Percentiles rank a stretch among this genome's conserved stretches.
phyloP scores from a whole-genome alignment of 305 asterid genomes.

The Salvia sclarea region DNA sequence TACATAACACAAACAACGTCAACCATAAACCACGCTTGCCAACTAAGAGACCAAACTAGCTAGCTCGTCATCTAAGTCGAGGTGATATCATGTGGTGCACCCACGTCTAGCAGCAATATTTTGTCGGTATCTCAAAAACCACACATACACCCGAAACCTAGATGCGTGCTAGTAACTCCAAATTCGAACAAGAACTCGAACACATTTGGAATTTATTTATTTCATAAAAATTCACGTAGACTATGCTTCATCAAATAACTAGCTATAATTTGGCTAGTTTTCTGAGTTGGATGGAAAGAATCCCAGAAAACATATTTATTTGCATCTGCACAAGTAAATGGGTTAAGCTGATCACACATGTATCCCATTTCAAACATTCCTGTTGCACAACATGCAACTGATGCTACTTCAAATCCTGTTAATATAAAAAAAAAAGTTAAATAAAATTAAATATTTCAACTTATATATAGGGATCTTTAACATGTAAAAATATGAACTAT shows the following conservation, averaged over 20 bases:
- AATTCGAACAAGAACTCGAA: neutral
- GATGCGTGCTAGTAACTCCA: neutral
- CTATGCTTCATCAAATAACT: constrained; percentile 48
- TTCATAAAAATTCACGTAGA: constrained; percentile 45
- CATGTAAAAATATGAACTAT: no score
- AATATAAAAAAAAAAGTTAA: neutral
- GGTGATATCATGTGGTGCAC: neutral
- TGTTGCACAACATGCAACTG: constrained; percentile 79
- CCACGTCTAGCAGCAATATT: neutral
- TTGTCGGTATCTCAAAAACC: neutral
- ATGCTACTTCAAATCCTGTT: constrained; percentile 69
- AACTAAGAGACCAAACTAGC: neutral
- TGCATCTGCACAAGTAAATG: constrained; percentile 80
- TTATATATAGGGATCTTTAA: no score
- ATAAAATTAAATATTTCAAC: no score
- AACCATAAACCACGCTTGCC: neutral
- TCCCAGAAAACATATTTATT: constrained; percentile 75
- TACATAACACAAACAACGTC: neutral
- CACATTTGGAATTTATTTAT: no score
- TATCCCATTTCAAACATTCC: constrained; percentile 95
- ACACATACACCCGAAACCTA: neutral
- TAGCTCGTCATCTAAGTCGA: neutral
- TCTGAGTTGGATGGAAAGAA: constrained; percentile 78
- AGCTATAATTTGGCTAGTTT: constrained; percentile 51
- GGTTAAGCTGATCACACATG: constrained; percentile 57